Percentiles rank a stretch among this genome's conserved stretches.
phyloP scores from a whole-genome alignment of 2,329 filamentous ascomycete species.

The Diaporthe sp. region DNA sequence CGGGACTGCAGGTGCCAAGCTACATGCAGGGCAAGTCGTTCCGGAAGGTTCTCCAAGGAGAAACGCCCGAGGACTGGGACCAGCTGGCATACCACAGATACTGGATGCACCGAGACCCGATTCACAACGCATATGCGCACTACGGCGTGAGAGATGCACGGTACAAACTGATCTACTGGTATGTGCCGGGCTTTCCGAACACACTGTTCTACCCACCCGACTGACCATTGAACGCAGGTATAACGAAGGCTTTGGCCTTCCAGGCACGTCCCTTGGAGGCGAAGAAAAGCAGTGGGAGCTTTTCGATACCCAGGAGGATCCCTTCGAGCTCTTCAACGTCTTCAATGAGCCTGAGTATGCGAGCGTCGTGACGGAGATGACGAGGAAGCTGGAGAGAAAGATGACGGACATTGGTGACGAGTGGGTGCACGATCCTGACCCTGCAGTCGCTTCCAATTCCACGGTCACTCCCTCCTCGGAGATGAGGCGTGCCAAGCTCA shows the following conservation, averaged over 20 bases:
- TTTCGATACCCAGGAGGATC: conserved; percentile 62
- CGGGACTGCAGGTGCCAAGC: conserved; percentile 50
- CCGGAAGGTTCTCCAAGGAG: conserved; percentile 47
- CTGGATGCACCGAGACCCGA: conserved; percentile 64
- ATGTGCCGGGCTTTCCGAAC: conserved; percentile 58
- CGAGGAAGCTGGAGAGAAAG: conserved; percentile 54
- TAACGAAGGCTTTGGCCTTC: conserved; percentile 7
- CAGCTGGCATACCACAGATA: conserved; percentile 65
- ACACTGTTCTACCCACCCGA: conserved; percentile 53
- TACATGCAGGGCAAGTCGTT: conserved; percentile 65
- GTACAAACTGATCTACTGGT: conserved; percentile 68
- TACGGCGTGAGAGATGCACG: conserved; percentile 62
- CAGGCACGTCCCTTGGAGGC: conserved; percentile 36
- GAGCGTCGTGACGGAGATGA: conserved; percentile 53
- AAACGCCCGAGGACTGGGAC: conserved; percentile 56
- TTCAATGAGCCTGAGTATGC: conserved; percentile 51
- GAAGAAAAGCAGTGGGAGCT: conserved; percentile 62
- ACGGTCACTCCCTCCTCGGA: not conserved
- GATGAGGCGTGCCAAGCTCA: conserved; percentile 4
- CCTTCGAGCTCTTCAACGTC: conserved; percentile 58
- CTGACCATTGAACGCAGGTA: conserved; percentile 34
- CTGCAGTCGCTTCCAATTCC: not conserved
- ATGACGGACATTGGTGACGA: conserved; percentile 64
- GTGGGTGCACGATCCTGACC: conserved; percentile 43
- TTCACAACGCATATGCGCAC: conserved; percentile 61